phyloP scores from a whole-genome alignment of 305 asterid genomes.

The Fraxinus latifolia region DNA sequence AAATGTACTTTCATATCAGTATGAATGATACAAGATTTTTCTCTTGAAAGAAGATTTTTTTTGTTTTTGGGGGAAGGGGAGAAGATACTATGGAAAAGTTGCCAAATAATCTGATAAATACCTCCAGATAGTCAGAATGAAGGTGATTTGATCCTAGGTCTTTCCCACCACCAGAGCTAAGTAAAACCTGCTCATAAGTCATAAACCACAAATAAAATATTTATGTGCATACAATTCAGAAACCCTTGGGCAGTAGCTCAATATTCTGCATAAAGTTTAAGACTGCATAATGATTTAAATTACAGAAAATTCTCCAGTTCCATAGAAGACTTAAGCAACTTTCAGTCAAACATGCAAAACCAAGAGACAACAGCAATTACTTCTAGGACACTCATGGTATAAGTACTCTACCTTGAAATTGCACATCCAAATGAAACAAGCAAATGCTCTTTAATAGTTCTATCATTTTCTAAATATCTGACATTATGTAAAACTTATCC shows the following conservation, averaged over 20 bases:
- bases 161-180: conserved; percentile 54
- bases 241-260: conserved; percentile 3
- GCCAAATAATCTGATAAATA: conserved; percentile 20
- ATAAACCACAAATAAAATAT: conserved; percentile 19
- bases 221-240: conserved; percentile 17
- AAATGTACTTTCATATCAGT: not conserved
- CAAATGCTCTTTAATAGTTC: not conserved
- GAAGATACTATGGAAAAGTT: conserved; percentile 7
- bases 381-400: not conserved
- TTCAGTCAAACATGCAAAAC: not conserved
- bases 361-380: not conserved
- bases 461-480: not conserved
- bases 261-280: conserved; percentile 1
- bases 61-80: not conserved
- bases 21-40: not conserved
- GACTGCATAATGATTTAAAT: conserved; percentile 13
- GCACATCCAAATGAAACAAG: not conserved
- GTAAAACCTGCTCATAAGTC: conserved; percentile 50
- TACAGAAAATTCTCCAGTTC: conserved; percentile 7
- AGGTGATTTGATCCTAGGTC: conserved; percentile 60
- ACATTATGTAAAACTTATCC: not conserved
- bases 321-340: not conserved
- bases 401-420: not conserved
- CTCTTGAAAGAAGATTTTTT: not conserved
- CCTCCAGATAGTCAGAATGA: conserved; percentile 84